Conservation (phyloP, 306 rosid genomes). For the Gynostemma pentaphyllum region DNA sequence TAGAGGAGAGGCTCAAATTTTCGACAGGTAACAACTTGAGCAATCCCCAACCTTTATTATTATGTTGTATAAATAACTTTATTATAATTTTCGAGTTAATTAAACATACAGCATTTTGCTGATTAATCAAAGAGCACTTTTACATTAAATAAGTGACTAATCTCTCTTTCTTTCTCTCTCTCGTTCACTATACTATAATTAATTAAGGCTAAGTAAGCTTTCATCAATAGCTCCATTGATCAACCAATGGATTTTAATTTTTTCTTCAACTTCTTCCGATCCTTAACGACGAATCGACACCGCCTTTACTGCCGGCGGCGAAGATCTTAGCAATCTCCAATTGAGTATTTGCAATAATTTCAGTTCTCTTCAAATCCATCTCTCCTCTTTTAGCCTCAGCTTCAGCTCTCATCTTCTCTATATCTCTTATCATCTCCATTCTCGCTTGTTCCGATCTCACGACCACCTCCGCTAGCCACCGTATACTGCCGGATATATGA, state of each 20-base stretch:
- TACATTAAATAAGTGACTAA: no score
- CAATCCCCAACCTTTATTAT: no score
- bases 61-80: no score
- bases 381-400: constrained; percentile 92
- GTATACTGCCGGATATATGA: constrained; percentile 62
- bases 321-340: constrained; percentile 89
- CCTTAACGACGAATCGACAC: constrained; percentile 77
- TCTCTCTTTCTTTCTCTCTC: no score
- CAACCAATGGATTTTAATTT: background rate
- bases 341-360: constrained; percentile 87
- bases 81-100: no score
- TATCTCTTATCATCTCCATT: constrained; percentile 83
- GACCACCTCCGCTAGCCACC: constrained; percentile 90
- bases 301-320: constrained; percentile 55
- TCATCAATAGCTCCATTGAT: no score
- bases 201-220: background rate
- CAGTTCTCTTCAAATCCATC: constrained; percentile 81
- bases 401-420: constrained; percentile 83
- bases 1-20: no score
- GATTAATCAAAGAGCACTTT: no score
- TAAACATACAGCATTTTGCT: no score
- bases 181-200: no score
- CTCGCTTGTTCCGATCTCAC: constrained; percentile 74
- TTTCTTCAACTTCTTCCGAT: constrained; percentile 63
- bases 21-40: no score